Percentiles rank a stretch among this genome's conserved stretches.
phyloP scores from a whole-genome alignment of 441 rosid genomes.

The Gossypium aridum region DNA sequence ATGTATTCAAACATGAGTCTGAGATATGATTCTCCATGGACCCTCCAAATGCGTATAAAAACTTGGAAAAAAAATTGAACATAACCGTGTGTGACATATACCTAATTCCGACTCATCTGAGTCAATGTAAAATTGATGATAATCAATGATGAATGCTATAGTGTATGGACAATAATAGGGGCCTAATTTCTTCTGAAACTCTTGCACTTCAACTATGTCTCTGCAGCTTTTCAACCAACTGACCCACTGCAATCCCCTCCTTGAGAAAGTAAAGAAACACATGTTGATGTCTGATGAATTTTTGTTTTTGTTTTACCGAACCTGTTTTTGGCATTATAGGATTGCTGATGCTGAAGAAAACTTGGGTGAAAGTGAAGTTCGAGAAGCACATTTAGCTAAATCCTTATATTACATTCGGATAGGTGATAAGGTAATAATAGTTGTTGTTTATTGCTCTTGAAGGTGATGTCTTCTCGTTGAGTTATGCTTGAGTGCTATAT shows the following conservation, averaged over 20 bases:
- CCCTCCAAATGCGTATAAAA: background rate
- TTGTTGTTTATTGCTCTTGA: background rate
- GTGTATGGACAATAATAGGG: background rate
- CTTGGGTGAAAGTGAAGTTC: constrained; percentile 97
- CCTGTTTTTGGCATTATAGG: constrained; percentile 28
- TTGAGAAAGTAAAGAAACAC: background rate
- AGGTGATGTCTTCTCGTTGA: background rate
- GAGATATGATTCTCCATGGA: background rate
- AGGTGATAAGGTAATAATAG: constrained; percentile 67
- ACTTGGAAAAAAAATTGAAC: background rate
- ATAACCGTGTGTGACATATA: background rate
- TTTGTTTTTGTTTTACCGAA: background rate
- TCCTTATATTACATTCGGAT: constrained; percentile 79
- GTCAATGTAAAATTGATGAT: background rate
- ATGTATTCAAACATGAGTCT: background rate
- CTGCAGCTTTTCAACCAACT: background rate
- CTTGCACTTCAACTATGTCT: background rate
- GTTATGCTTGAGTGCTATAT: constrained; percentile 8
- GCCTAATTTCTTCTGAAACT: background rate
- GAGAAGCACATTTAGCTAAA: constrained; percentile 98
- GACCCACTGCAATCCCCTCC: too few species aligned
- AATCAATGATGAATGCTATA: background rate
- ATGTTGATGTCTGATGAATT: background rate
- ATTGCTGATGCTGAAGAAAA: constrained; percentile 97
- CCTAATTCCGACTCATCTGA: background rate